phyloP scores from a whole-genome alignment of 371 early-diverging fungal species.

The Coemansia sp. region DNA sequence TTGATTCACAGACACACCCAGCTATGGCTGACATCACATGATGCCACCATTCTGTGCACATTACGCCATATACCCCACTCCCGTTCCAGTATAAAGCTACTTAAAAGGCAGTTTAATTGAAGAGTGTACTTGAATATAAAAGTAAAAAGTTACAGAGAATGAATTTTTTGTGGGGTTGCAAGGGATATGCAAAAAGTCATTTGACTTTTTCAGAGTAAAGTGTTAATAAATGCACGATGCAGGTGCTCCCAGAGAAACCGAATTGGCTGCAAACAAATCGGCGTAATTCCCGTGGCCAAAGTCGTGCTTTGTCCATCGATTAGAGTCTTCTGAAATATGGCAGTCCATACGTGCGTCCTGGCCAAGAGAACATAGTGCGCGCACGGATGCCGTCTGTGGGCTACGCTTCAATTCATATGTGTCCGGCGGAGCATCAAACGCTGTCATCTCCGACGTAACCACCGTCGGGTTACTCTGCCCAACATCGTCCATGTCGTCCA shows the following conservation, averaged over 20 bases:
- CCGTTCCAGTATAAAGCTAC: too few species aligned
- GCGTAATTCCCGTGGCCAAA: conserved; percentile 8
- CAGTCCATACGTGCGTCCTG: not conserved
- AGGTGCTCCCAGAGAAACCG: not conserved
- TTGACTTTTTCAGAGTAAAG: not conserved
- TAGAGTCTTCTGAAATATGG: not conserved
- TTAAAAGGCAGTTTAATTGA: not conserved
- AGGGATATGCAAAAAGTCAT: too few species aligned
- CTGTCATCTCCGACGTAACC: not conserved
- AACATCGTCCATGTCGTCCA: not conserved
- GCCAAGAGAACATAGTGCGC: conserved; percentile 7
- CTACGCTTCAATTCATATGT: conserved; percentile 16
- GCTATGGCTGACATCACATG: too few species aligned
- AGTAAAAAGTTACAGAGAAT: too few species aligned
- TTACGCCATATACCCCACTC: too few species aligned
- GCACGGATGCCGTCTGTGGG: conserved; percentile 9
- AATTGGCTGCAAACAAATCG: conserved; percentile 4
- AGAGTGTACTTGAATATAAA: not conserved
- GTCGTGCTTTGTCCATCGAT: not conserved
- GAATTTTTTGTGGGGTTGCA: too few species aligned
- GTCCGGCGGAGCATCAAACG: not conserved
- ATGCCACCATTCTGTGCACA: too few species aligned
- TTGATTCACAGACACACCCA: too few species aligned
- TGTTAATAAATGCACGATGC: conserved; percentile 15
- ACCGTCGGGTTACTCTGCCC: not conserved